Conservation (phyloP, 495 filamentous ascomycete species). For the Sporormia fimetaria region DNA sequence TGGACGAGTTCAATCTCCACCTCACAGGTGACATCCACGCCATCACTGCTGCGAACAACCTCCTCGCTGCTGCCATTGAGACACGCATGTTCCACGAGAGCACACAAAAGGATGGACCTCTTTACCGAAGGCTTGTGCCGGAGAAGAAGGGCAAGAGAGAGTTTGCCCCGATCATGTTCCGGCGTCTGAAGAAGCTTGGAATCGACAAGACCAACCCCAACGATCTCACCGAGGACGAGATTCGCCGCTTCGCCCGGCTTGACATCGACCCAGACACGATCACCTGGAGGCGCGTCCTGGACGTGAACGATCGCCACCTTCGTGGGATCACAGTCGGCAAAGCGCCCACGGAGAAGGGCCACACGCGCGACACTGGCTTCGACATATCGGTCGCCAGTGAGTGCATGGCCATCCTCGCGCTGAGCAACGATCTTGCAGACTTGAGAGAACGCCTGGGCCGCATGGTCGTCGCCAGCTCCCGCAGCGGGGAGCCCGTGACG, state of each 20-base stretch:
- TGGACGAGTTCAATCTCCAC: slow-evolving; percentile 99
- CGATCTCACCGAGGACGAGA: slow-evolving; percentile 80
- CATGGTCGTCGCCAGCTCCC: slow-evolving; percentile 92
- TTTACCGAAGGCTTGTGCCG: slow-evolving; percentile 83
- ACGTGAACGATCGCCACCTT: slow-evolving; percentile 93
- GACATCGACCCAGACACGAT: slow-evolving; percentile 96
- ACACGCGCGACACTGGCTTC: slow-evolving; percentile 75
- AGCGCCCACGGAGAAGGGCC: slow-evolving; percentile 80
- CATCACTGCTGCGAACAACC: slow-evolving; percentile 92
- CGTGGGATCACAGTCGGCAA: slow-evolving; percentile 77
- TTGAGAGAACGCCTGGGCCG: slow-evolving; percentile 89
- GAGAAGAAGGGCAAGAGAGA: slow-evolving; percentile 76
- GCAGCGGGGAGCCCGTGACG: slow-evolving; percentile 78
- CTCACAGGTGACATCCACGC: slow-evolving; percentile 97
- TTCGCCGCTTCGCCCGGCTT: slow-evolving; percentile 72
- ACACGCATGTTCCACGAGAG: slow-evolving; percentile 97
- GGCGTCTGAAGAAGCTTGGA: slow-evolving; percentile 82
- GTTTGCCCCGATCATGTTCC: slow-evolving; percentile 84
- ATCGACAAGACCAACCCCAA: slow-evolving; percentile 91
- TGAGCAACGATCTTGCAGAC: slow-evolving; percentile 76
- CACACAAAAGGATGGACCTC: slow-evolving; percentile 80
- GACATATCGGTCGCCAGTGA: slow-evolving; percentile 97
- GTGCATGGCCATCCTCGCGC: slow-evolving; percentile 94
- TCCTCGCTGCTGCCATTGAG: slow-evolving; percentile 95
- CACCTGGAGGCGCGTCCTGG: slow-evolving; percentile 90